A percentile compares a stretch with the other conserved stretches of the same genome.
Evolutionary conservation across 225 moss, liverwort and hornwort species (phyloP).

Genomic region (Physcomitrium patens): DNA sequence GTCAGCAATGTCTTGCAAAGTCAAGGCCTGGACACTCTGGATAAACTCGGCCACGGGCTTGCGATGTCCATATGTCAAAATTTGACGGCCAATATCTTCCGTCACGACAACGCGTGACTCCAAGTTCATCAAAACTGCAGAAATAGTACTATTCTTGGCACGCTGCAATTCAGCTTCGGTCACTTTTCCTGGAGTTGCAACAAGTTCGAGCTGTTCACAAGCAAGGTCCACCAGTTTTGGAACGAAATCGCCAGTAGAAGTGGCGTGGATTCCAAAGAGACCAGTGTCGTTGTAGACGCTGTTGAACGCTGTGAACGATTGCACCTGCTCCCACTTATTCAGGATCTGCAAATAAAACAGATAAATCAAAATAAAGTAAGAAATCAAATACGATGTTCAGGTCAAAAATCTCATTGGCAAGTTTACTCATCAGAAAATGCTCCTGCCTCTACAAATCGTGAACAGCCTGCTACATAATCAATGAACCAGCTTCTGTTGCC

Average conservation of each 20-base stretch:
- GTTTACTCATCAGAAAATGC: background rate
- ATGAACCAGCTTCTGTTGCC: background rate
- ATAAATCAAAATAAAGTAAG: no score
- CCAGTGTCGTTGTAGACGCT: constrained; percentile 18
- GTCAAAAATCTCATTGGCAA: background rate
- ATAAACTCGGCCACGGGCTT: constrained; percentile 35
- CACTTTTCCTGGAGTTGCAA: constrained; percentile 40
- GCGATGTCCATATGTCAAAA: constrained; percentile 38
- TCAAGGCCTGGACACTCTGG: constrained; percentile 31
- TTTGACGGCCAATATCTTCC: constrained; percentile 44
- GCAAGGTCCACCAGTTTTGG: constrained; percentile 36
- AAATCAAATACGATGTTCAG: background rate
- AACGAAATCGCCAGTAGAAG: constrained; percentile 32
- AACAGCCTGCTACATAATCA: background rate
- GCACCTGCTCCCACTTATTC: constrained; percentile 40
- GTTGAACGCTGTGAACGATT: constrained; percentile 35
- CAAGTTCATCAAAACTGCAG: constrained; percentile 46
- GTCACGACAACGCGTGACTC: constrained; percentile 39
- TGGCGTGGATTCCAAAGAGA: constrained; percentile 39
- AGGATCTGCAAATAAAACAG: constrained; percentile 18
- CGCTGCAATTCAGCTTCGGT: constrained; percentile 35
- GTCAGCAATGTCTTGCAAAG: constrained; percentile 27
- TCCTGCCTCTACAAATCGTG: no score
- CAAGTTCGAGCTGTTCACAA: constrained; percentile 29
- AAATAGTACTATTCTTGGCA: constrained; percentile 40